These are phyloP conservation scores for Yamadazyma olivae DNA, from an alignment of 805 yeast species.

Conservation along the genomic window DNA sequence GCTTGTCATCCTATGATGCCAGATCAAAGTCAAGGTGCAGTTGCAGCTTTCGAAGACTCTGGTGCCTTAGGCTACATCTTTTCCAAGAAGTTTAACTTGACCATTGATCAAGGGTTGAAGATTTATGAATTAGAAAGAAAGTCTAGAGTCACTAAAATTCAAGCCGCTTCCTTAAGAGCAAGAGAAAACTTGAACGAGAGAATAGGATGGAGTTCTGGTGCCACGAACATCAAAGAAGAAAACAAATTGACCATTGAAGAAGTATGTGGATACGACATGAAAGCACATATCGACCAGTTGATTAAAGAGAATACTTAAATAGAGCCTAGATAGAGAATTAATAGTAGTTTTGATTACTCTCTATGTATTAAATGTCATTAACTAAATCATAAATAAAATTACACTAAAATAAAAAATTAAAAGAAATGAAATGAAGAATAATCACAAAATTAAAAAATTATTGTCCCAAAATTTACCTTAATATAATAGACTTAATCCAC, in stretches of 20 bases:
- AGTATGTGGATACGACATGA: slow-evolving; percentile 28
- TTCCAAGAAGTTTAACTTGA: slow-evolving; percentile 19
- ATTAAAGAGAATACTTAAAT: too few species aligned
- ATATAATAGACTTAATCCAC: too few species aligned
- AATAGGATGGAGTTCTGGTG: slow-evolving; percentile 24
- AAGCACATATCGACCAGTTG: slow-evolving; percentile 18
- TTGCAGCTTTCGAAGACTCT: slow-evolving; percentile 21
- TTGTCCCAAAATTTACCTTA: too few species aligned
- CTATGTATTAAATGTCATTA: too few species aligned
- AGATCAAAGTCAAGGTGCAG: slow-evolving; percentile 21
- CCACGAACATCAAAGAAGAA: slow-evolving; percentile 8
- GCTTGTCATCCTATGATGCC: slow-evolving; percentile 24
- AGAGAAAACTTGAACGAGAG: slow-evolving; percentile 28
- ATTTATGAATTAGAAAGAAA: slow-evolving; percentile 22
- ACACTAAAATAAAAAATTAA: neutral
- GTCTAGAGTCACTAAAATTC: slow-evolving; percentile 27
- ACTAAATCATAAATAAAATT: too few species aligned
- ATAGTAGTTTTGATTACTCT: too few species aligned
- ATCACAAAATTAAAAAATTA: too few species aligned
- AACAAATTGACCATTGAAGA: slow-evolving; percentile 26
- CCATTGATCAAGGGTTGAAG: slow-evolving; percentile 17
- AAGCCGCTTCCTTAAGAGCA: slow-evolving; percentile 28
- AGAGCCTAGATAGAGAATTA: too few species aligned
- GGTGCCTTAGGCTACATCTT: slow-evolving; percentile 20
- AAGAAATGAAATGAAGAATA: too few species aligned